Evolutionary conservation across 768 basidiomycete genomes (phyloP), one percentile per base, ranked within the genome.

Genomic region (Collybia mongolica): DNA sequence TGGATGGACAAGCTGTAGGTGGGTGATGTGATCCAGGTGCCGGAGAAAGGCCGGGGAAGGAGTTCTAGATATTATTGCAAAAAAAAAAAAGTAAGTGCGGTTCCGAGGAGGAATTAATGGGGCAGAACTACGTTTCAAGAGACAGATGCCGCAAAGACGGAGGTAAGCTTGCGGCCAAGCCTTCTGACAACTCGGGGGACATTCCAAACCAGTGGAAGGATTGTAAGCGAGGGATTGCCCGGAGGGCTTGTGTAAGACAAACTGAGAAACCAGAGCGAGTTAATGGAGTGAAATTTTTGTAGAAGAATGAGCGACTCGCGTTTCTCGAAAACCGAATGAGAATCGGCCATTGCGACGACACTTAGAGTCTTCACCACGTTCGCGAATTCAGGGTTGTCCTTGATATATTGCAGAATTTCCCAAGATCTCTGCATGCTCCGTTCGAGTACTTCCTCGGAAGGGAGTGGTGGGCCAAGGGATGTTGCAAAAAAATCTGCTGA

Each of bases 131-230:
- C 68, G 68, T 65, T 55, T 70, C 67, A 9, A 72, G 46, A 18
- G 54, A 51, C 6, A 73, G 60, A 17, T 36, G 56, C 53, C 60
- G 57, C 20, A 72, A 44, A 18, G 52, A 58, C 5, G 49, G 37
- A 1, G 72, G 71, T 5, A 75, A 55, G 39, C 60, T 55, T 36
- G 61, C 51, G 35, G 65, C 63, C 22, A 73, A 60, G 6, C 54
- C 51, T 9, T 57, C 51, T 20, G 64, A 56, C 15, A 72, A 63
- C 9, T 56, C 49, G 17, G 70, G 67, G 26, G 61, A 51, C 41
- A 53, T 58, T 3, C 73, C 74, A 47, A 70, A 68, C 66, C 69
- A 76, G 41, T 70, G 65, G 49, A 74, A 70, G 3, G 65, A 64
- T 20, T 56, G 66, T 7, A 76, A 61, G 55, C 68, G 64, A 5